Percentiles rank a stretch among this genome's conserved stretches.
Conservation (phyloP, 352 stramenopile species). For the Phytophthora sansomeana region DNA sequence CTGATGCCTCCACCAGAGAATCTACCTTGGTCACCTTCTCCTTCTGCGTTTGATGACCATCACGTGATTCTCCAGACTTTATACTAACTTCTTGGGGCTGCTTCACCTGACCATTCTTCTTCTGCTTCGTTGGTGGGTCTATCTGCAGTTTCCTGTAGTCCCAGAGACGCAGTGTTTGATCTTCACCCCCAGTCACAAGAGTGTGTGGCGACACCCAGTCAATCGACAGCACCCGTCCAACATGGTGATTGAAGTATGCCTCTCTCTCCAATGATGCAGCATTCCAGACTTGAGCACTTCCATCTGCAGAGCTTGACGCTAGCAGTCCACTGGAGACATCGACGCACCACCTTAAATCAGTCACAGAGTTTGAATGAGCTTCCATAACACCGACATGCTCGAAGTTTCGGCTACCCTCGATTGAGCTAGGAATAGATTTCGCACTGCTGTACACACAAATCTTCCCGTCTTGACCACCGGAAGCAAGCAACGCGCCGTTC, state of each 20-base stretch:
- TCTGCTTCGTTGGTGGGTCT: slow-evolving; percentile 10
- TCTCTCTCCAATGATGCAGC: slow-evolving; percentile 20
- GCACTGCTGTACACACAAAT: slow-evolving; percentile 58
- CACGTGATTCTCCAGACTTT: neutral
- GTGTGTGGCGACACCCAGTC: slow-evolving; percentile 56
- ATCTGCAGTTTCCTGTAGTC: slow-evolving; percentile 45
- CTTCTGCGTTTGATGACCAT: slow-evolving; percentile 1
- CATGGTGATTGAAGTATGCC: slow-evolving; percentile 54
- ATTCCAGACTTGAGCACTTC: slow-evolving; percentile 67
- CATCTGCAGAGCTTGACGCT: slow-evolving; percentile 63
- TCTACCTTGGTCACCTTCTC: neutral
- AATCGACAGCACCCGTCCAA: slow-evolving; percentile 62
- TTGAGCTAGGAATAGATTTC: neutral
- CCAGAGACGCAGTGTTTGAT: slow-evolving; percentile 78
- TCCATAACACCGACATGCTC: slow-evolving; percentile 35
- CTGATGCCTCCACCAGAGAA: neutral
- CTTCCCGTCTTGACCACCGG: slow-evolving; percentile 55
- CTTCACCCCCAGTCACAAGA: slow-evolving; percentile 69
- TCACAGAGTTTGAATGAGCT: slow-evolving; percentile 55
- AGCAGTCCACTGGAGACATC: slow-evolving; percentile 30
- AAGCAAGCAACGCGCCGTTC: slow-evolving; percentile 42
- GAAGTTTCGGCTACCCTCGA: slow-evolving; percentile 6
- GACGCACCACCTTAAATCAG: slow-evolving; percentile 51
- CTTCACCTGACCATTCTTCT: slow-evolving; percentile 39
- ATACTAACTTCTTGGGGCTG: slow-evolving; percentile 31